These are phyloP conservation scores for Porogramme epimiltina DNA, from an alignment of 1,284 basidiomycete species.

Conservation along the genomic window DNA sequence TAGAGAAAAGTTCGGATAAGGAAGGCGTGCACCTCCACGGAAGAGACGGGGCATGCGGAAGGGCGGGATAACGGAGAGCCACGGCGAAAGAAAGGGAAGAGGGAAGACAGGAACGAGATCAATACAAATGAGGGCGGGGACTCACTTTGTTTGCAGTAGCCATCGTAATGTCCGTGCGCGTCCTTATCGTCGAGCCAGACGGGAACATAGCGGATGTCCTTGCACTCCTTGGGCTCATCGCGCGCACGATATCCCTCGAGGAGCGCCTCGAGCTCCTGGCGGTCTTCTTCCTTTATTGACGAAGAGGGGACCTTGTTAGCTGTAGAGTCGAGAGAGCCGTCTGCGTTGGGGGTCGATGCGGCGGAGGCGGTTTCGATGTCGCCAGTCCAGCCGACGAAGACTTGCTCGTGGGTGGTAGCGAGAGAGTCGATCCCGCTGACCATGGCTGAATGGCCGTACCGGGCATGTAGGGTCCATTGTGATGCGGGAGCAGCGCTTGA, in stretches of 20 bases:
- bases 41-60: not conserved
- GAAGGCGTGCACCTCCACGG: constrained; percentile 1
- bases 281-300: constrained; percentile 60
- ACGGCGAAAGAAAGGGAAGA: not conserved
- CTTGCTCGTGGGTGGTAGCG: constrained; percentile 81
- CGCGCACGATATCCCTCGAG: constrained; percentile 58
- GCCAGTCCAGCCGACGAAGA: constrained; percentile 94
- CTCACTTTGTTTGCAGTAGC: constrained; percentile 96
- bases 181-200: constrained; percentile 92
- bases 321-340: constrained; percentile 15
- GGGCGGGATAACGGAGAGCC: not conserved
- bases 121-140: constrained; percentile 24
- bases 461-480: constrained; percentile 76
- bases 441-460: constrained; percentile 95
- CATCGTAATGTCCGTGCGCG: constrained; percentile 93
- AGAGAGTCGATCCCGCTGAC: constrained; percentile 91
- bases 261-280: constrained; percentile 60
- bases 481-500: constrained; percentile 9
- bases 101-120: not conserved
- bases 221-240: constrained; percentile 49
- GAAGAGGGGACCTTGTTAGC: constrained; percentile 47
- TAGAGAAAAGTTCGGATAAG: constrained; percentile 3
- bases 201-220: constrained; percentile 73
- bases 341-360: constrained; percentile 20
- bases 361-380: constrained; percentile 61